Evolutionary conservation across 345 rosid species (phyloP), one percentile per base, ranked within the genome.

Genomic region (Tarenaya hassleriana): DNA sequence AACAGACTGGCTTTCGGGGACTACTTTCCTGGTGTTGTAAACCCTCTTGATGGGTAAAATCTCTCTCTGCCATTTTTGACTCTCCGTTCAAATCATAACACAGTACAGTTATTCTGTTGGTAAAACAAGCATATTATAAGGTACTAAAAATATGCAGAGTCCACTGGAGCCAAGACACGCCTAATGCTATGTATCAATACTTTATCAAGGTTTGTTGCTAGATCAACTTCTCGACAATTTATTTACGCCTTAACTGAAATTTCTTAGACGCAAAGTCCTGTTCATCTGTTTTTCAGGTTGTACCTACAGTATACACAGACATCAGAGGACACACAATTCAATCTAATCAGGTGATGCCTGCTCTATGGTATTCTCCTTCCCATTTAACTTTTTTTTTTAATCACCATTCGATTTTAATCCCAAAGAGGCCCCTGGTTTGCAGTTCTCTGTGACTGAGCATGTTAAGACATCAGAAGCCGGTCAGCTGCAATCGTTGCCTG

Each of bases 401-500:
- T 33, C 34, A 10, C 27, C 13, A 8, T 48, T 18, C 3, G 35
- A 44, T 57, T 31, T 14, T 6, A 72, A 54, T 60, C 46, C n/a
- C 6, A 16, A 37, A 15, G 34, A 16, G 24, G 31, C 5, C 20
- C 49, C 43, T 35, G 48, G 33, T 47, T 39, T 27, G 56, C 79
- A 88, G 95, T 92, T 92, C 68, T 92, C 98, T 6, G 98, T 86
- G 11, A 88, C 97, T 3, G 98, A 92, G 63, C 95, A 88, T 74
- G 87, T 75, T 48, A 88, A 76, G 69, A 65, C 64, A 44, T 70
- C 78, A 32, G 91, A 81, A 12, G 58, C 67, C 13, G 92, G 91
- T 50, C 78, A 50, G 3, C 75, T 87, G 18, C 94, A 83, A 63
- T 63, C 94, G 38, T 77, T 78, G 27, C 90, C 94, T 0, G 98